phyloP scores from a whole-genome alignment of 345 rosid genomes.

The Linum usitatissimum region DNA sequence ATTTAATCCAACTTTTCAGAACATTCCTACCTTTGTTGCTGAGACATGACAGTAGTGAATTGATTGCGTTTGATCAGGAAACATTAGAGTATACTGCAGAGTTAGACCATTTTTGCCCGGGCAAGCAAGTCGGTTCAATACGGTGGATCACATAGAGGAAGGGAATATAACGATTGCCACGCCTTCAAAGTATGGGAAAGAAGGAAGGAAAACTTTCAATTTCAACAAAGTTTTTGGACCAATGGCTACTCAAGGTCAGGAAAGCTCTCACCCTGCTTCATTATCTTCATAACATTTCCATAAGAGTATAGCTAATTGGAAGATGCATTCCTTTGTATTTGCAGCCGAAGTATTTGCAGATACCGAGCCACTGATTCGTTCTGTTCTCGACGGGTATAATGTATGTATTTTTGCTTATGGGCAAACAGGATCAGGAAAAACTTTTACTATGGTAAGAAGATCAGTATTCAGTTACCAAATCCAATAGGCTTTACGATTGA shows the following conservation, averaged over 20 bases:
- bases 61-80: conserved; percentile 16
- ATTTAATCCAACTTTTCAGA: no score
- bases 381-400: conserved; percentile 27
- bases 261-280: background rate
- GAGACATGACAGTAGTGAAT: background rate
- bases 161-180: conserved; percentile 15
- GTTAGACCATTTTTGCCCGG: conserved; percentile 29
- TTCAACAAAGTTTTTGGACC: conserved; percentile 27
- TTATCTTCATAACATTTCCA: background rate
- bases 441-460: conserved; percentile 24
- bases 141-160: conserved; percentile 25
- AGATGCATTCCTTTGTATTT: background rate
- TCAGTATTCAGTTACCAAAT: background rate
- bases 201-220: conserved; percentile 21
- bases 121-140: conserved; percentile 17
- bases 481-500: background rate
- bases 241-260: conserved; percentile 20
- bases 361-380: conserved; percentile 27
- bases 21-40: background rate
- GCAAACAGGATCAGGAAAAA: conserved; percentile 29
- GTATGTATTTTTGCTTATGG: conserved; percentile 30
- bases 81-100: conserved; percentile 27
- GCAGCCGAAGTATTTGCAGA: conserved; percentile 27
- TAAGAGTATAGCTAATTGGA: background rate
- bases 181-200: conserved; percentile 26